Conservation (phyloP, 805 yeast genomes). For the Saccharomycopsis sp. region DNA sequence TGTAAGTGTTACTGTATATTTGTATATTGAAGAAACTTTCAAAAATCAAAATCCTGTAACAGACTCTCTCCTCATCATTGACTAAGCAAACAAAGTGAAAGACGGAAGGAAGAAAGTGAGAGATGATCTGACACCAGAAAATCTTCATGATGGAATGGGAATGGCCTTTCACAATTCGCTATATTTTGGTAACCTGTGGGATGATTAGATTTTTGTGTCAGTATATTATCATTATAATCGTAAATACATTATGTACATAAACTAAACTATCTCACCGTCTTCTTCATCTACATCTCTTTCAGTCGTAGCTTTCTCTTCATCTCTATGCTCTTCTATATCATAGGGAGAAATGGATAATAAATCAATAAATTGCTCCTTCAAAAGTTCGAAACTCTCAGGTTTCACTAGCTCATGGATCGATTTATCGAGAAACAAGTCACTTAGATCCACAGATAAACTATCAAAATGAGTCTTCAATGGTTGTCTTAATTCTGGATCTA, state of each 20-base stretch:
- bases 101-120: too few species aligned
- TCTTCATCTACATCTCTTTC: slow-evolving; percentile 1
- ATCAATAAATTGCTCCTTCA: slow-evolving; percentile 1
- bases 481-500: slow-evolving; percentile 9
- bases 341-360: not conserved
- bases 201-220: too few species aligned
- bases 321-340: not conserved
- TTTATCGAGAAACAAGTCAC: not conserved
- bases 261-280: not conserved
- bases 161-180: too few species aligned
- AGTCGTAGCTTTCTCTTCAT: not conserved
- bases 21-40: too few species aligned
- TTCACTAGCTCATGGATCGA: not conserved
- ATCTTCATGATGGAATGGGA: too few species aligned
- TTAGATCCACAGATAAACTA: not conserved
- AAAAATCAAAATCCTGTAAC: too few species aligned
- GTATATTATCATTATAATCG: too few species aligned
- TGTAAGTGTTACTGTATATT: not conserved
- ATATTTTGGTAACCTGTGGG: too few species aligned
- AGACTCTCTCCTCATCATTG: too few species aligned
- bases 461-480: not conserved
- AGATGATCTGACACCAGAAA: too few species aligned
- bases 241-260: not conserved
- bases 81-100: too few species aligned
- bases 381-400: not conserved